Conservation (phyloP, 768 basidiomycete species). For the Flagelloscypha sp. region DNA sequence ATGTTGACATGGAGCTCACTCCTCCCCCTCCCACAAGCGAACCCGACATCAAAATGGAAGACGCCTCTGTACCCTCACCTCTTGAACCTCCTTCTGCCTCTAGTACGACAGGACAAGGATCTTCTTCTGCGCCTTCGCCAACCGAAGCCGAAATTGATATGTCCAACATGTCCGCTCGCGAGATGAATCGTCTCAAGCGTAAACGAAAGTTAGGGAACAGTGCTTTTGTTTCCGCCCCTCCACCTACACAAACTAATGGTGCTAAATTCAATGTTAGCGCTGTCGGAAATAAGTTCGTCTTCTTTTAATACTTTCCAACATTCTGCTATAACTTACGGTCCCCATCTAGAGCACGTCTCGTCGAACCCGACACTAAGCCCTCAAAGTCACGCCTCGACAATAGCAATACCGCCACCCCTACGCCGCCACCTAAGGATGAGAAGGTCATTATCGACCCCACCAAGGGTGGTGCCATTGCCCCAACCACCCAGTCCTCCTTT, state of each 20-base stretch:
- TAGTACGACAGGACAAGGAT: constrained; percentile 37
- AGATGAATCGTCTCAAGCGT: constrained; percentile 88
- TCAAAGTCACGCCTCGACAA: constrained; percentile 51
- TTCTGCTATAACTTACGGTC: constrained; percentile 5
- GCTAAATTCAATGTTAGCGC: constrained; percentile 57
- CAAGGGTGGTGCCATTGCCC: constrained; percentile 79
- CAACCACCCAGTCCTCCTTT: constrained; percentile 68
- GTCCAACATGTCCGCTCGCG: constrained; percentile 73
- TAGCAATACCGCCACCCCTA: constrained; percentile 34
- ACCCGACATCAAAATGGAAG: constrained; percentile 31
- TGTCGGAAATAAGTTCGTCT: constrained; percentile 49
- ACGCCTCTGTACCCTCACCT: constrained; percentile 27
- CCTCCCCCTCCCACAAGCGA: no score
- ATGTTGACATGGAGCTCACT: constrained; percentile 31
- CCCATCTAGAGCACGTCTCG: constrained; percentile 55
- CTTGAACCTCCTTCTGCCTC: constrained; percentile 39
- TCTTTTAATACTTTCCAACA: background rate
- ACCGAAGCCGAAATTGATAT: constrained; percentile 41
- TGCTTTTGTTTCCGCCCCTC: constrained; percentile 72
- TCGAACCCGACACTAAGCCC: constrained; percentile 54
- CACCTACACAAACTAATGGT: constrained; percentile 47
- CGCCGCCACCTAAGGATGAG: no score
- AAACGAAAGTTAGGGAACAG: constrained; percentile 85
- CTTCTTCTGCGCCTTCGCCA: constrained; percentile 41
- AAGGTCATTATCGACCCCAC: constrained; percentile 72